Evolutionary conservation across 2,329 filamentous ascomycete species (phyloP).

Genomic region (Penicillium janthinellum): DNA sequence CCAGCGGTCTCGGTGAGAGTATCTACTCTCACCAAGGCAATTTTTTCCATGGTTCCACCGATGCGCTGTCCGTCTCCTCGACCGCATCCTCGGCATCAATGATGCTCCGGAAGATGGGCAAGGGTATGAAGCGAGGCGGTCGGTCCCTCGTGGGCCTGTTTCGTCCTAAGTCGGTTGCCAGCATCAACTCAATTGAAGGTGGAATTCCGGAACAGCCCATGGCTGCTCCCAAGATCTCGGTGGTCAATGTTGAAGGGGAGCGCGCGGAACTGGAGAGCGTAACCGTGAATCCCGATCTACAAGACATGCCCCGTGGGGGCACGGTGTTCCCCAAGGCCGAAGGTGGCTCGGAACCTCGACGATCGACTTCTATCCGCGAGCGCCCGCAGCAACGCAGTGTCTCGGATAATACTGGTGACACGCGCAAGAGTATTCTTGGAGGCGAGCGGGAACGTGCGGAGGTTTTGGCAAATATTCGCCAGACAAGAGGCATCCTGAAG

Average conservation of each 20-base stretch:
- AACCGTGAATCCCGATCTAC: constrained; percentile 68
- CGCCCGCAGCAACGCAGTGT: constrained; percentile 25
- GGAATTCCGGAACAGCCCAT: constrained; percentile 63
- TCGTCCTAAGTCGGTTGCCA: constrained; percentile 87
- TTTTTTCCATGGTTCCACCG: constrained; percentile 86
- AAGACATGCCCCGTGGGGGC: constrained; percentile 68
- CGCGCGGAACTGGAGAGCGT: constrained; percentile 64
- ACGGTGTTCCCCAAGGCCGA: constrained; percentile 85
- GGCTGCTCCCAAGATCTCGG: constrained; percentile 77
- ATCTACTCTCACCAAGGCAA: constrained; percentile 88
- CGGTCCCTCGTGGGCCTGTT: constrained; percentile 92
- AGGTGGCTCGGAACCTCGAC: constrained; percentile 68
- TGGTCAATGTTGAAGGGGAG: constrained; percentile 95
- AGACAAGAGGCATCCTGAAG: constrained; percentile 79
- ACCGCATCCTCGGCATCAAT: constrained; percentile 53
- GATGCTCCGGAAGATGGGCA: constrained; percentile 90
- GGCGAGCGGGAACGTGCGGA: constrained; percentile 89
- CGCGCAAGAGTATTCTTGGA: constrained; percentile 86
- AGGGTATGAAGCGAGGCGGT: constrained; percentile 93
- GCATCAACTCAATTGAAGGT: constrained; percentile 68
- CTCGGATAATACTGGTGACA: constrained; percentile 50
- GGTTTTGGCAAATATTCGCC: constrained; percentile 86
- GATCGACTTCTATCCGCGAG: constrained; percentile 35
- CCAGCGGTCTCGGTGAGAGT: constrained; percentile 83
- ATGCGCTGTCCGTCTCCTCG: constrained; percentile 69